Evolutionary conservation across 1,139 yeast genomes (phyloP), one percentile per base, ranked within the genome.

Genomic region (Hansenula sp.): DNA sequence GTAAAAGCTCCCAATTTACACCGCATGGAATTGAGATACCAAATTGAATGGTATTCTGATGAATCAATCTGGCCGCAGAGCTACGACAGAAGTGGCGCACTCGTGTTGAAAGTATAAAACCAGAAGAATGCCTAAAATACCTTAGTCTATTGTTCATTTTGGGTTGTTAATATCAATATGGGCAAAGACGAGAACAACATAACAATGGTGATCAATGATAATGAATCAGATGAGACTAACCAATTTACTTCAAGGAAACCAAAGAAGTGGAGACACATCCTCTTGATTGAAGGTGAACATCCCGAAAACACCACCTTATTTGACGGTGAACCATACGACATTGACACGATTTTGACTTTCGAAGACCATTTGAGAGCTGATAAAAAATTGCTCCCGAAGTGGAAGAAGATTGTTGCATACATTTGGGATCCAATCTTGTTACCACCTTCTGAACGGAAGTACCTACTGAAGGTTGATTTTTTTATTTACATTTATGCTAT

Each of bases 341-440:
- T 44, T 40, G 47, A 46, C 4, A 44, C 38, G 2, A 17, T 46
- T 2, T 28, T 46, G 5, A 33, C 24, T 1, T 42, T 18, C 30
- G 47, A 44, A 29, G 38, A 38, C 13, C 29, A 36, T 31, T 19
- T 21, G 11, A 28, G 36, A 28, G 4, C 17, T 1, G 39, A 44
- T 19, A 37, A 18, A 9, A 10, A 16, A 3, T 11, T 27, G 3
- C 41, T 40, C 2, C 45, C 49, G 33, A n/a, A 11, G 4, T 47
- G 44, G 43, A 42, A 44, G 16, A 47, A 41, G 15, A 9, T 42
- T 8, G 18, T 47, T 32, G 49, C 46, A 6, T 37, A 41, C 8
- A 21, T 47, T 16, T 44, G 46, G 44, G 47, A 44, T 40, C 49
- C 49, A 5, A 41, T 47, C 7, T 42, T 44, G 17, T 21, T 38